These are phyloP conservation scores for Phycomyces blakesleeanus DNA, from an alignment of 192 early-diverging fungal genomes.

Conservation along the genomic window DNA sequence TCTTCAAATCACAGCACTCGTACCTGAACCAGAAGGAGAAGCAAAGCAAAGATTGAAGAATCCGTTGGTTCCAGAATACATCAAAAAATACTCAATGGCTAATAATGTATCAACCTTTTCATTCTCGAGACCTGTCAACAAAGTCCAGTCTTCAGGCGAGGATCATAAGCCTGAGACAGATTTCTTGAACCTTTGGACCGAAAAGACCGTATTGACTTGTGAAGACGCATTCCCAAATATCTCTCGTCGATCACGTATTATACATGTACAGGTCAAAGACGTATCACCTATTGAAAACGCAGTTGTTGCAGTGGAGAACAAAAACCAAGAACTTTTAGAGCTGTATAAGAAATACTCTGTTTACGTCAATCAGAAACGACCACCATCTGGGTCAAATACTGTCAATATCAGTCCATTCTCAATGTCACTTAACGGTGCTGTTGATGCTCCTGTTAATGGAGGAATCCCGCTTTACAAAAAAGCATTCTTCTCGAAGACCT, in stretches of 20 bases:
- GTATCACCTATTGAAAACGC: constrained; percentile 77
- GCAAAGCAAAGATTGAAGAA: constrained; percentile 14
- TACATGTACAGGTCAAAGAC: constrained; percentile 48
- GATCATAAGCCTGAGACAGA: constrained; percentile 48
- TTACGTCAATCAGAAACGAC: constrained; percentile 10
- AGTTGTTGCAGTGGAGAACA: constrained; percentile 61
- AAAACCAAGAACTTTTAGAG: constrained; percentile 56
- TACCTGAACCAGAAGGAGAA: constrained; percentile 50
- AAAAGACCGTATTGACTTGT: constrained; percentile 64
- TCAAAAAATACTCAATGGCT: constrained; percentile 59
- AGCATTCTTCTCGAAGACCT: constrained; percentile 57
- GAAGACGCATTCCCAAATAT: constrained; percentile 67
- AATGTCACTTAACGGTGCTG: constrained; percentile 77
- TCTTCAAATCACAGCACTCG: constrained; percentile 67
- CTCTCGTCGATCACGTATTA: constrained; percentile 53
- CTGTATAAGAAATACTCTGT: constrained; percentile 52
- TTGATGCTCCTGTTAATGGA: constrained; percentile 83
- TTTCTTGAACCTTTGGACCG: constrained; percentile 73
- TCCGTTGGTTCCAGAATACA: constrained; percentile 40
- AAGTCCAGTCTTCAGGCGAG: constrained; percentile 5
- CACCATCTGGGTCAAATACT: background rate
- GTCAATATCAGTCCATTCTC: constrained; percentile 68
- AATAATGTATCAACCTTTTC: constrained; percentile 67
- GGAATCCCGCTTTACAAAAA: constrained; percentile 72
- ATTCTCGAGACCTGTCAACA: constrained; percentile 59